Percentiles rank a stretch among this genome's conserved stretches.
Conservation (phyloP, 768 basidiomycete species). For the Lactarius hengduanensis region DNA sequence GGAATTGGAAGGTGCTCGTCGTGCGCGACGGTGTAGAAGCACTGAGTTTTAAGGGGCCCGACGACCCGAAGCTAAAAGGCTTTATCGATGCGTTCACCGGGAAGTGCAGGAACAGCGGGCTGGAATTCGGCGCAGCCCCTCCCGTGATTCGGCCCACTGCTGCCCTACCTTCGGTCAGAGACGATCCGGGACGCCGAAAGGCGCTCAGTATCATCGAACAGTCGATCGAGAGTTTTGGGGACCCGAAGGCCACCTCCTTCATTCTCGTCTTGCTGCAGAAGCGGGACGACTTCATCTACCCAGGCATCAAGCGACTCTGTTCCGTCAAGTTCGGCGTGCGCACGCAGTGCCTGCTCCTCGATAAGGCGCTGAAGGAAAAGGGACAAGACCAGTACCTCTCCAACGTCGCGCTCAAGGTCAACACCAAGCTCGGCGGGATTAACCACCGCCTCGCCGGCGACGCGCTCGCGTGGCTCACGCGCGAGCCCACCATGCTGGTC, state of each 20-base stretch:
- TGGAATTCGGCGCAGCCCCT: constrained; percentile 42
- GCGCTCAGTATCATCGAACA: constrained; percentile 46
- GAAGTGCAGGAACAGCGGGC: constrained; percentile 61
- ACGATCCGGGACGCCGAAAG: constrained; percentile 39
- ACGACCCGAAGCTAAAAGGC: constrained; percentile 41
- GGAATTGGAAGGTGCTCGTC: constrained; percentile 66
- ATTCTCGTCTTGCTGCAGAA: constrained; percentile 68
- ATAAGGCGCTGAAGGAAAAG: constrained; percentile 54
- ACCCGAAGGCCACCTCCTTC: constrained; percentile 51
- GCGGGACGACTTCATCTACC: constrained; percentile 74
- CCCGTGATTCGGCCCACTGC: constrained; percentile 41
- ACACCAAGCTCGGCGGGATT: constrained; percentile 78
- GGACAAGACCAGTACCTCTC: constrained; percentile 81
- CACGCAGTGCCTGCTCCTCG: constrained; percentile 68
- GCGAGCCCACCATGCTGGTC: constrained; percentile 74
- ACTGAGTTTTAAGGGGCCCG: constrained; percentile 40
- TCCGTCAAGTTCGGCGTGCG: constrained; percentile 73
- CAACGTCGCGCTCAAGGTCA: constrained; percentile 79
- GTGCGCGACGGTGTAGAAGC: constrained; percentile 49
- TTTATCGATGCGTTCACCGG: constrained; percentile 53
- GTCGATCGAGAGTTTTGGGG: constrained; percentile 29
- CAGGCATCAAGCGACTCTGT: constrained; percentile 75
- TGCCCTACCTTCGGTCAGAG: constrained; percentile 36
- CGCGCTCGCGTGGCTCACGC: constrained; percentile 63
- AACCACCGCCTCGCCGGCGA: constrained; percentile 64